Evolutionary conservation across 495 filamentous ascomycete species (phyloP), one percentile per base, ranked within the genome.

Genomic region (Aspergillus egyptiacus): DNA sequence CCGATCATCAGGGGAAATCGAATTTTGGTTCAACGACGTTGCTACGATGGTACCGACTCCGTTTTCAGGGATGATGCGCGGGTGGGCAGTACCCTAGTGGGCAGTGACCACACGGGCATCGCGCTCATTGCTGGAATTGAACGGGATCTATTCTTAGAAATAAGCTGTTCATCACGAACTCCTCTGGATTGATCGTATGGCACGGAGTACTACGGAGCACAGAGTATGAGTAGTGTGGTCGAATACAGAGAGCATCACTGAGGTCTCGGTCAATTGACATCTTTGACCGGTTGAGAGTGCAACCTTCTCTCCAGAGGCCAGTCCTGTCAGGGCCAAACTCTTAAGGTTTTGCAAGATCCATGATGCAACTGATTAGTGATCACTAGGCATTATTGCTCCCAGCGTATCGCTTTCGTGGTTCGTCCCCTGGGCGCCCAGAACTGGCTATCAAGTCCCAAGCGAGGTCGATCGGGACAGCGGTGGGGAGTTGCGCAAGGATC

Each of bases 1-100:
- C 57, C 50, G 53, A 56, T 56, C 57, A 56, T 54, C 53, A 60
- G 53, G 50, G 50, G 57, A 56, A 51, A 28, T 54, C 24, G 28
- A 23, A n/a, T 44, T 31, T 28, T 43, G 40, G 17, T 31, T 23
- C 13, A 32, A 32, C 17, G 23, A 32, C 14, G n/a, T n/a, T n/a
- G n/a, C 5, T 18, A 3, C 28, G 1, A 17, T 44, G 41, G 41
- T 30, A 20, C 35, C 35, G 17, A 37, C 20, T 17, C 6, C 33
- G 14, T 6, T 32, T 3, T 19, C 27, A 31, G 17, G 17, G 34
- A 37, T 37, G n/a, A 15, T n/a, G n/a, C n/a, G n/a, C n/a, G n/a
- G n/a, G n/a, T n/a, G n/a, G n/a, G n/a, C n/a, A n/a, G n/a, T n/a
- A n/a, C n/a, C n/a, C n/a, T n/a, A 33, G 5, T 19, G 8, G 18